A percentile compares a stretch with the other conserved stretches of the same genome.
Conservation (phyloP, 1,284 basidiomycete genomes). For the Gastroboletus turbinatus region DNA sequence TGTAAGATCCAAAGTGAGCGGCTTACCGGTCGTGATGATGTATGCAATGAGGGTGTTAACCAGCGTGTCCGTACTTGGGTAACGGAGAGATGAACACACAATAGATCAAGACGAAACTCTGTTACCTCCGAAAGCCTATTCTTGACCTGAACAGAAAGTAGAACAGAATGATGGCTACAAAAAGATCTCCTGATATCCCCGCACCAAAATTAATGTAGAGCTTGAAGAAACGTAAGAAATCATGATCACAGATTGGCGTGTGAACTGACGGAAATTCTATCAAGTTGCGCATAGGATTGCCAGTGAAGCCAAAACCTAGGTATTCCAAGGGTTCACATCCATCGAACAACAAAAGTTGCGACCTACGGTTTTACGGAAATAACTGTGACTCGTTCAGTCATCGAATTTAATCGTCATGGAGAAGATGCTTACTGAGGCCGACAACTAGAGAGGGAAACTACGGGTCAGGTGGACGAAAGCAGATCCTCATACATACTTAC, state of each 20-base stretch:
- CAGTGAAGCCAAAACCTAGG: conserved; percentile 39
- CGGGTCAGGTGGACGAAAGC: not conserved
- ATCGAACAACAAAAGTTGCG: not conserved
- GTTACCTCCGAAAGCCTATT: conserved; percentile 43
- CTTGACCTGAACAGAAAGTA: conserved; percentile 41
- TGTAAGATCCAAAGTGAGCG: not conserved
- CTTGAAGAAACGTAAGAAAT: conserved; percentile 28
- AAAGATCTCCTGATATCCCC: conserved; percentile 43
- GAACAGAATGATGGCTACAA: conserved; percentile 42
- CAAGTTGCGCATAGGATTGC: conserved; percentile 32
- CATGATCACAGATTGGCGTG: not conserved
- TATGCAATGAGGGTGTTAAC: conserved; percentile 45
- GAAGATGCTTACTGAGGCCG: conserved; percentile 38
- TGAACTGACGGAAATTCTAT: conserved; percentile 37
- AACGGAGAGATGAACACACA: not conserved
- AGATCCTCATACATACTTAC: conserved; percentile 31
- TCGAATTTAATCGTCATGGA: not conserved
- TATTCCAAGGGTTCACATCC: not conserved
- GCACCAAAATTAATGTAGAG: conserved; percentile 44
- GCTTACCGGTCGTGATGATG: conserved; percentile 45
- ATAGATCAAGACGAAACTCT: not conserved
- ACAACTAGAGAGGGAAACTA: conserved; percentile 29
- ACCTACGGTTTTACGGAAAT: conserved; percentile 45
- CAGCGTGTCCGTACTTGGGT: conserved; percentile 43
- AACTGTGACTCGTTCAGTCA: conserved; percentile 28